Percentiles rank a stretch among this genome's conserved stretches.
These are phyloP conservation scores for Lantana camara DNA, from an alignment of 257 asterid genomes.

Conservation along the genomic window DNA sequence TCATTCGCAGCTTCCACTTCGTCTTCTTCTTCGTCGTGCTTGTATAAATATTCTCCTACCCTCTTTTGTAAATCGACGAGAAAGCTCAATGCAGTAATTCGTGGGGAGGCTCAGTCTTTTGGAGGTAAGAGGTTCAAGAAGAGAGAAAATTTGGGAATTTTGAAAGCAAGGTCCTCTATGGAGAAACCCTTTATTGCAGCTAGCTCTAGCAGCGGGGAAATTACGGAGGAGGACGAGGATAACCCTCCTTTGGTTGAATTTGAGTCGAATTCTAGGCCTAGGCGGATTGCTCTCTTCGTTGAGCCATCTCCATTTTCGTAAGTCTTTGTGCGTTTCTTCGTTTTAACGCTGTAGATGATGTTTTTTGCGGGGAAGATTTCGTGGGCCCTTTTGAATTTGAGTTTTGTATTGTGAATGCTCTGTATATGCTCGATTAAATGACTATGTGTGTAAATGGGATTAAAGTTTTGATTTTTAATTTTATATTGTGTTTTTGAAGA, in stretches of 20 bases:
- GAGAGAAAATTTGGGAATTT: conserved; percentile 28
- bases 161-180: conserved; percentile 26
- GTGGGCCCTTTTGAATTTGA: conserved; percentile 10
- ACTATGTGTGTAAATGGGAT: not conserved
- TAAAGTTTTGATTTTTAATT: not conserved
- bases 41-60: conserved; percentile 16
- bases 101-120: conserved; percentile 38
- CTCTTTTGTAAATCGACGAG: conserved; percentile 39
- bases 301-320: conserved; percentile 99
- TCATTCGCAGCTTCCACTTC: conserved; percentile 29
- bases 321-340: conserved; percentile 36
- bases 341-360: conserved; percentile 21
- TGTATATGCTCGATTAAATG: conserved; percentile 18
- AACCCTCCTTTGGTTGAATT: conserved; percentile 59
- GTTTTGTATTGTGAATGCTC: not conserved
- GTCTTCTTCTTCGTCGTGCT: conserved; percentile 25
- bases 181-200: conserved; percentile 43
- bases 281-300: conserved; percentile 94
- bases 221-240: conserved; percentile 60
- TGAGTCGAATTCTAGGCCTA: conserved; percentile 63
- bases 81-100: conserved; percentile 40
- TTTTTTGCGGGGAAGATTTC: not conserved
- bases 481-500: not conserved
- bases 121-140: not conserved
- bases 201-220: conserved; percentile 38